These are phyloP conservation scores for Teratosphaeria zuluensis DNA, from an alignment of 2,329 filamentous ascomycete species.

Conservation along the genomic window DNA sequence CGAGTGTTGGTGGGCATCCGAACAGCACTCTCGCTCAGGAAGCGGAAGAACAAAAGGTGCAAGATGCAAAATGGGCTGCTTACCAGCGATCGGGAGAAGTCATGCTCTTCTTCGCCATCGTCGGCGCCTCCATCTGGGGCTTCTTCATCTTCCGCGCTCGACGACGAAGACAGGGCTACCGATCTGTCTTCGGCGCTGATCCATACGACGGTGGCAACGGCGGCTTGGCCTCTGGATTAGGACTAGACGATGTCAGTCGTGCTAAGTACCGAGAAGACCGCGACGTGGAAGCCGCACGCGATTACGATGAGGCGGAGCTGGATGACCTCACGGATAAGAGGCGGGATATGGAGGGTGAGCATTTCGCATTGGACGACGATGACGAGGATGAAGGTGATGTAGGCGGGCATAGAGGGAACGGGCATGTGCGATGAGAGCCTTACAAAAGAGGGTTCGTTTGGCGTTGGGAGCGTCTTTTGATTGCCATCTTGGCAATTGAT, in stretches of 20 bases:
- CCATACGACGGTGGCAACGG: constrained; percentile 27
- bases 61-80: constrained; percentile 77
- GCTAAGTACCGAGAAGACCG: constrained; percentile 12
- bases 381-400: constrained; percentile 4
- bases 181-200: constrained; percentile 29
- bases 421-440: constrained; percentile 3
- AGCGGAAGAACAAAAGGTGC: constrained; percentile 61
- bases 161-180: constrained; percentile 37
- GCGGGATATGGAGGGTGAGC: constrained; percentile 6
- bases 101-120: constrained; percentile 69
- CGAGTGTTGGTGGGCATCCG: constrained; percentile 52
- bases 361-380: constrained; percentile 16
- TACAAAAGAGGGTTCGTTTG: neutral
- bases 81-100: constrained; percentile 83
- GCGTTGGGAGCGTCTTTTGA: neutral
- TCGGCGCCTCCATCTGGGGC: constrained; percentile 66
- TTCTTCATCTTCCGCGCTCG: constrained; percentile 54
- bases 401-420: constrained; percentile 4
- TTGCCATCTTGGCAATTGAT: neutral
- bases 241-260: constrained; percentile 27
- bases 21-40: constrained; percentile 60
- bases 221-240: constrained; percentile 37
- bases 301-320: constrained; percentile 51
- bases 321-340: constrained; percentile 36
- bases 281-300: constrained; percentile 49